A percentile compares a stretch with the other conserved stretches of the same genome.
phyloP scores from a whole-genome alignment of 148 eudicot species.

The Cornus florida region DNA sequence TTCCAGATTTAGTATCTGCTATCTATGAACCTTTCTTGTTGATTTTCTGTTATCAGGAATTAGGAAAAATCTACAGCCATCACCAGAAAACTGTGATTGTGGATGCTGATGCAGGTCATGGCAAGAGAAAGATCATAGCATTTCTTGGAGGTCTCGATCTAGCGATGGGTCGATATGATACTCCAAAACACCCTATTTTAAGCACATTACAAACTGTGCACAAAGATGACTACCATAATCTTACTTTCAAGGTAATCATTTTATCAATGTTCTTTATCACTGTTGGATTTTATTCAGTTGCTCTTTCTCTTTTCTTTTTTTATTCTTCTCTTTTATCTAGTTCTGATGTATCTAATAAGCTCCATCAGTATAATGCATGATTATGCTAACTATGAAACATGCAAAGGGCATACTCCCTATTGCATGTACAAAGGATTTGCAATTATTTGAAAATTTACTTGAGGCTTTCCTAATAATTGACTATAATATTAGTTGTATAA shows the following conservation, averaged over 20 bases:
- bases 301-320: no score
- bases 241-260: conserved; percentile 44
- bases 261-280: background rate
- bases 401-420: no score
- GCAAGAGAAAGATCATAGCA: conserved; percentile 69
- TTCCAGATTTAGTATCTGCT: background rate
- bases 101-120: conserved; percentile 81
- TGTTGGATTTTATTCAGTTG: conserved; percentile 1
- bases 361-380: no score
- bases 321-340: no score
- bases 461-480: no score
- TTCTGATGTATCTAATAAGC: no score
- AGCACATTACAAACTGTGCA: conserved; percentile 65
- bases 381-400: no score
- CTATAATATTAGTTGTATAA: no score
- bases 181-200: conserved; percentile 72
- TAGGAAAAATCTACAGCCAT: conserved; percentile 83
- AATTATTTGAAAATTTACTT: no score
- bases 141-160: conserved; percentile 97
- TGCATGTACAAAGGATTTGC: no score
- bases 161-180: conserved; percentile 89
- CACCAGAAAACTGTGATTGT: conserved; percentile 92
- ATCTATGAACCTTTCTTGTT: background rate
- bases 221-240: conserved; percentile 69
- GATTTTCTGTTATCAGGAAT: conserved; percentile 48